Evolutionary conservation across 164 flowering plant species (phyloP).

Genomic region (Kalanchoe fedtschenkoi): DNA sequence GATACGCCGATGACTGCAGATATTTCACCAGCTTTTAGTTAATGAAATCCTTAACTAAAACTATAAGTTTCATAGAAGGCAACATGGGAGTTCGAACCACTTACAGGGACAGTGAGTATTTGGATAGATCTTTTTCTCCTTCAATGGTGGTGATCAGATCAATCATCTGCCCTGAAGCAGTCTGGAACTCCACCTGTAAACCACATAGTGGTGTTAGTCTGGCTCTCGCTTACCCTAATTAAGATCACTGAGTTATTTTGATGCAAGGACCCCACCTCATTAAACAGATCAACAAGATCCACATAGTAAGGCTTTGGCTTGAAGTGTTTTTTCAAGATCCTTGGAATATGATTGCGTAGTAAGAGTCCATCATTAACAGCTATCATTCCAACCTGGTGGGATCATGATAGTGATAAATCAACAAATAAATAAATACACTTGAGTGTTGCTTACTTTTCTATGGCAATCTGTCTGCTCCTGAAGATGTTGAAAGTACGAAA

Average conservation of each 20-base stretch:
- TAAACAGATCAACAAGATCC: constrained; percentile 79
- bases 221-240: not conserved
- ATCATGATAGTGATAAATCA: constrained; percentile 8
- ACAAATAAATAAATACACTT: too few relatives aligned
- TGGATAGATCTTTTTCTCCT: constrained; percentile 83
- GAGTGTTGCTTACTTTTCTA: too few relatives aligned
- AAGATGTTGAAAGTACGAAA: not conserved
- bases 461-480: too few relatives aligned
- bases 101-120: constrained; percentile 68
- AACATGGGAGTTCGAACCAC: constrained; percentile 14
- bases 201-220: not conserved
- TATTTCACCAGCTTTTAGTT: constrained; percentile 1
- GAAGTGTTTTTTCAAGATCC: constrained; percentile 75
- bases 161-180: constrained; percentile 92
- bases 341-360: constrained; percentile 78
- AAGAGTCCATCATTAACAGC: constrained; percentile 81
- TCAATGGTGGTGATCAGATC: constrained; percentile 87
- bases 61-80: not conserved
- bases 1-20: constrained; percentile 83
- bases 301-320: constrained; percentile 72
- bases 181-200: constrained; percentile 84
- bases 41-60: not conserved
- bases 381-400: constrained; percentile 92
- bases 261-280: constrained; percentile 52
- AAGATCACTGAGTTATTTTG: not conserved